These are phyloP conservation scores for Phylloporus scabripes DNA, from an alignment of 768 basidiomycete genomes.

Conservation along the genomic window DNA sequence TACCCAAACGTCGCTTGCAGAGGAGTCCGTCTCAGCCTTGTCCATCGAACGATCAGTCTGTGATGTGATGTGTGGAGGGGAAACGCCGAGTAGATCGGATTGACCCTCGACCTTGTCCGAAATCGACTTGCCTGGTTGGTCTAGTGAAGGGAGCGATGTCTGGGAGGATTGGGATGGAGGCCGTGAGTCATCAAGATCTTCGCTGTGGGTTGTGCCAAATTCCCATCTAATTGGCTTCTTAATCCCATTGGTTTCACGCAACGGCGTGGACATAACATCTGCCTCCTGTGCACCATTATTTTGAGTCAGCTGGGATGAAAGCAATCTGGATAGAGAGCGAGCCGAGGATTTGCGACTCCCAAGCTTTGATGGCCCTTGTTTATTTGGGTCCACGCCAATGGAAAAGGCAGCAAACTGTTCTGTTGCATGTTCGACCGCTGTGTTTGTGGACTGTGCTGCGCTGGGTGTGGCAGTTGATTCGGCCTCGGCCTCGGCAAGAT, in stretches of 20 bases:
- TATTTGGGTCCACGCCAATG: conserved; percentile 41
- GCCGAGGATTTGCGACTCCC: conserved; percentile 24
- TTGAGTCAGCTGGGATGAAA: neutral
- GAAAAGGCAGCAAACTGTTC: conserved; percentile 37
- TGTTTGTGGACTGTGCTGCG: conserved; percentile 10
- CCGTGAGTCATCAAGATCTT: conserved; percentile 5
- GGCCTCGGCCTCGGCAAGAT: conserved; percentile 21
- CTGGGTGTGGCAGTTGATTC: neutral
- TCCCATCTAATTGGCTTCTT: conserved; percentile 41
- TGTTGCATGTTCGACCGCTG: conserved; percentile 12
- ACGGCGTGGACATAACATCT: neutral
- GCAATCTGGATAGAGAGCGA: conserved; percentile 13
- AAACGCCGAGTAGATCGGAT: neutral
- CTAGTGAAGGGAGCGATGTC: neutral
- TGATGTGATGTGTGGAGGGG: neutral
- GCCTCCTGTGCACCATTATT: conserved; percentile 1
- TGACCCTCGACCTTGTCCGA: neutral
- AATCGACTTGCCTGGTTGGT: neutral
- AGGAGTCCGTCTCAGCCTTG: conserved; percentile 13
- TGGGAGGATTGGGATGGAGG: neutral
- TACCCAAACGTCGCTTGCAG: conserved; percentile 39
- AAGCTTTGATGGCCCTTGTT: conserved; percentile 26
- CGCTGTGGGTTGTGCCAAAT: conserved; percentile 44
- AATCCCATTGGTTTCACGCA: conserved; percentile 10
- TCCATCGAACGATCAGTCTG: conserved; percentile 3